Evolutionary conservation across 306 rosid species (phyloP).

Genomic region (Urtica urens): DNA sequence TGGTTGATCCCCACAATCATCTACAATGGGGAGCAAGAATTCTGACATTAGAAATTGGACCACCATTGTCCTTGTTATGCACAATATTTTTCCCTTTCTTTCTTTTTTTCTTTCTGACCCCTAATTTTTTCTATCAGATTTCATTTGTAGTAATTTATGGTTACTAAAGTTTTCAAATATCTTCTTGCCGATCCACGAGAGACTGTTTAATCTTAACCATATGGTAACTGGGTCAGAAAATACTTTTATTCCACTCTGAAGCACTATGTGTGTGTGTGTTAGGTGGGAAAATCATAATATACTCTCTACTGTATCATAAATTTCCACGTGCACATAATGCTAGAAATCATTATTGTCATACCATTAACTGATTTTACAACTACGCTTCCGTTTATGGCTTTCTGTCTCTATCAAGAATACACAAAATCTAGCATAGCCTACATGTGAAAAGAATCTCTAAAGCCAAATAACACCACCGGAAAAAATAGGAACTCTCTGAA

Average conservation of each 20-base stretch:
- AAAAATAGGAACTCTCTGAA: too few relatives aligned
- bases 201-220: not conserved
- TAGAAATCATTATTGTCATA: too few relatives aligned
- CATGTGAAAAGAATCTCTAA: too few relatives aligned
- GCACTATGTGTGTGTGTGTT: not conserved
- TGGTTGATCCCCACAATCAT: constrained; percentile 9
- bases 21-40: constrained; percentile 10
- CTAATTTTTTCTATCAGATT: not conserved
- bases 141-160: not conserved
- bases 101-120: too few relatives aligned
- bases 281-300: too few relatives aligned
- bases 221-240: not conserved
- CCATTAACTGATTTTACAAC: too few relatives aligned
- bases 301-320: too few relatives aligned
- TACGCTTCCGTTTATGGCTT: too few relatives aligned
- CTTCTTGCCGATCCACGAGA: not conserved
- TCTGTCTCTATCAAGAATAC: too few relatives aligned
- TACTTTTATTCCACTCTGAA: not conserved
- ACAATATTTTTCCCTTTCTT: not conserved
- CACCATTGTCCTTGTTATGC: constrained; percentile 9
- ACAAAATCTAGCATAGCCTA: too few relatives aligned
- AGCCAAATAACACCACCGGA: too few relatives aligned
- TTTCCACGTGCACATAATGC: too few relatives aligned
- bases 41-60: constrained; percentile 7
- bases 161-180: not conserved